Evolutionary conservation across 2,329 filamentous ascomycete genomes (phyloP), one percentile per base, ranked within the genome.

Genomic region (Xylariaceae sp.): DNA sequence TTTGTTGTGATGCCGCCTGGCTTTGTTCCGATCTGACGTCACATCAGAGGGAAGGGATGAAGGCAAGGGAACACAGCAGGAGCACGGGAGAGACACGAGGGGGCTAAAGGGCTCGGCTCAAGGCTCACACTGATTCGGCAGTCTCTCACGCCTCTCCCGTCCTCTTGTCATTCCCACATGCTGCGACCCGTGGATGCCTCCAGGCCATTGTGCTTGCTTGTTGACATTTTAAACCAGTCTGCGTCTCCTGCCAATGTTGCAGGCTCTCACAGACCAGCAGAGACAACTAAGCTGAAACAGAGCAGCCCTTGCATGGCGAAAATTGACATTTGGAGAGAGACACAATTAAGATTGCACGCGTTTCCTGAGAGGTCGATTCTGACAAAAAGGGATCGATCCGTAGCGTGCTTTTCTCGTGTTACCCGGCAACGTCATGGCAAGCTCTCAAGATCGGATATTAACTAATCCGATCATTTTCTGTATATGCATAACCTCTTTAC

Each of bases 21-120:
- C 37, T 47, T 15, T 13, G n/a, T 47, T 17, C 35, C 6, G 47
- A 8, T 15, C 17, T 61, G 59, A 61, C 59, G 59, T 61, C 59
- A 61, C 51, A 5, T 37, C 7, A 5, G 44, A 51, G 17, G 13
- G 9, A 53, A 7, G 7, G 51, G 30, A 15, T 11, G n/a, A 15
- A 49, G 37, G 23, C 37, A 15, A 17, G 48, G 47, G 34, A 11
- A 30, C 51, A 54, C 51, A 37, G n/a, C 52, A 53, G 37, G 37
- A 42, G 11, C 37, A 42, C 7, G 37, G 37, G 8, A 42, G 37
- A 13, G 37, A 42, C 23, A 42, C 37, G 37, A 42, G 37, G 8
- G 8, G 8, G 23, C 11, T 1, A 13, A 42, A 8, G 37, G 11
- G 37, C 37, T 9, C 11, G 37, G 37, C 37, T 42, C 37, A 9